phyloP scores from a whole-genome alignment of 352 stramenopile species.

The Phytophthora citricola region DNA sequence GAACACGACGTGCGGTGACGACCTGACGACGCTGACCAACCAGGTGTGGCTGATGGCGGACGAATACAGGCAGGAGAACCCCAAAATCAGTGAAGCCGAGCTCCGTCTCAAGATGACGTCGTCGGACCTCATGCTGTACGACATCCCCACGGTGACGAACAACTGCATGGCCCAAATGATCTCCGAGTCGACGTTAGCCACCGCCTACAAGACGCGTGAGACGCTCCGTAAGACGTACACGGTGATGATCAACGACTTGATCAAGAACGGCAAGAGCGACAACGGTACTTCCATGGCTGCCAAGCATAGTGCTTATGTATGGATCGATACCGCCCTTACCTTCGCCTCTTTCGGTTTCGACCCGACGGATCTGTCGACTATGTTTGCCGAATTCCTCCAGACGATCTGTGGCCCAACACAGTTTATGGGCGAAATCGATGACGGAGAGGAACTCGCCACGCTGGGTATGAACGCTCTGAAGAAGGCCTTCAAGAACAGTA shows the following conservation, averaged over 20 bases:
- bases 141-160: conserved; percentile 53
- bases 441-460: conserved; percentile 39
- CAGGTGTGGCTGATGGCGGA: conserved; percentile 46
- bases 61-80: conserved; percentile 36
- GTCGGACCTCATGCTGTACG: conserved; percentile 52
- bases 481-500: conserved; percentile 51
- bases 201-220: conserved; percentile 46
- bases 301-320: conserved; percentile 39
- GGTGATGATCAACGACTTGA: conserved; percentile 60
- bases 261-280: conserved; percentile 40
- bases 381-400: conserved; percentile 60
- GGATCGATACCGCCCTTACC: conserved; percentile 44
- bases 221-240: conserved; percentile 54
- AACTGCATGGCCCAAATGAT: conserved; percentile 51
- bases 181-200: conserved; percentile 18
- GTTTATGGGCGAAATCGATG: conserved; percentile 59
- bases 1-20: conserved; percentile 48
- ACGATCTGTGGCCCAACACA: conserved; percentile 62
- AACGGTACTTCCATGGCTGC: conserved; percentile 41
- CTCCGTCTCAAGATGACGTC: conserved; percentile 49
- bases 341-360: conserved; percentile 49
- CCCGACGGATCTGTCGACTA: conserved; percentile 48
- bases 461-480: conserved; percentile 47
- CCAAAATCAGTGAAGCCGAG: conserved; percentile 32
- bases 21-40: conserved; percentile 48